Percentiles rank a stretch among this genome's conserved stretches.
Conservation (phyloP, 1,139 yeast genomes). For the Barnettozyma hawaiiensis region DNA sequence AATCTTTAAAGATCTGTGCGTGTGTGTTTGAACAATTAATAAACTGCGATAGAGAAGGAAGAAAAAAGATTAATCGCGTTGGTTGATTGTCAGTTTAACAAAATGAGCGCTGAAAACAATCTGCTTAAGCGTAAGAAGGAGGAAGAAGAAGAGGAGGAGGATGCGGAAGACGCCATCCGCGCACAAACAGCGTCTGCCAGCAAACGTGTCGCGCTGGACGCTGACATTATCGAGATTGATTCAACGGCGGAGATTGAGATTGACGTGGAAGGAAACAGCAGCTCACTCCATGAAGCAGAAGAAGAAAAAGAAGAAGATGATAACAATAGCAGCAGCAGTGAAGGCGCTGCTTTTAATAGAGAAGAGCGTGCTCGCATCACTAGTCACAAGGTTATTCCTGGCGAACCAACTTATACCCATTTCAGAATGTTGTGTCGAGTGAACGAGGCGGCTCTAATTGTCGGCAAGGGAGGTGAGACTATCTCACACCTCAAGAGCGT, state of each 20-base stretch:
- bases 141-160: constrained; percentile 11
- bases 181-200: constrained; percentile 31
- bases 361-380: constrained; percentile 11
- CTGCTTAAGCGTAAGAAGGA: constrained; percentile 61
- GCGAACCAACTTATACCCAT: constrained; percentile 55
- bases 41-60: too few relatives aligned
- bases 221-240: constrained; percentile 36
- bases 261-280: constrained; percentile 5
- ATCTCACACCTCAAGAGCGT: constrained; percentile 61
- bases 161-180: constrained; percentile 34
- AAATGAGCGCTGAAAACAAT: constrained; percentile 13
- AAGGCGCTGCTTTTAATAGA: too few relatives aligned
- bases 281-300: not conserved
- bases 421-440: constrained; percentile 72
- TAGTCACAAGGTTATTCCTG: constrained; percentile 28
- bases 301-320: not conserved
- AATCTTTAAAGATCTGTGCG: not conserved
- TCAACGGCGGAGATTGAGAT: constrained; percentile 22
- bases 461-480: constrained; percentile 74
- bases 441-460: constrained; percentile 71
- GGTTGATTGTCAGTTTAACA: too few relatives aligned
- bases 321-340: constrained; percentile 1
- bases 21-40: too few relatives aligned
- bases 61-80: too few relatives aligned
- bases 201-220: constrained; percentile 70